Percentiles rank a stretch among this genome's conserved stretches.
Evolutionary conservation across 2,329 filamentous ascomycete species (phyloP).

Genomic region (Aspergillus sp.): DNA sequence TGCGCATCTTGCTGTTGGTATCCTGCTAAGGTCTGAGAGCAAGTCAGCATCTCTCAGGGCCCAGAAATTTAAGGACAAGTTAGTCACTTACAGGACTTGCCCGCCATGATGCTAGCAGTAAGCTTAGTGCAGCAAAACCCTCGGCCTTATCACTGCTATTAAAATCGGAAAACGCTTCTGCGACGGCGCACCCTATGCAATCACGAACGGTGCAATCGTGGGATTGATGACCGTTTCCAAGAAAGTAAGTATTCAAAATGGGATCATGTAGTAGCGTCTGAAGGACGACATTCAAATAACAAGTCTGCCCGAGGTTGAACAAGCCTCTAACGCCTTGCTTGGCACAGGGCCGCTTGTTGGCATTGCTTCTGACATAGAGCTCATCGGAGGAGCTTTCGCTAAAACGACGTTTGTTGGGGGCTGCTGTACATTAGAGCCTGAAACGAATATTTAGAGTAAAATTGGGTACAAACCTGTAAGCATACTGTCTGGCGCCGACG

Average conservation of each 20-base stretch:
- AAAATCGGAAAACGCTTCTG: conserved; percentile 61
- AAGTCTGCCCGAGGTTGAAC: conserved; percentile 97
- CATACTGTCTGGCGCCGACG: conserved; percentile 13
- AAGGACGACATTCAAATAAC: conserved; percentile 94
- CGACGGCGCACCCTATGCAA: conserved; percentile 58
- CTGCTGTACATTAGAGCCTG: conserved; percentile 11
- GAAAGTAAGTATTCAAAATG: conserved; percentile 83
- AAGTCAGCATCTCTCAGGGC: conserved; percentile 1
- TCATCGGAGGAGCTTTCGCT: conserved; percentile 58
- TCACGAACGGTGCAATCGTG: conserved; percentile 61
- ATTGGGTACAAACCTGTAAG: conserved; percentile 13
- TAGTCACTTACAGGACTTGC: conserved; percentile 62
- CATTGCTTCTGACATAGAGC: conserved; percentile 72
- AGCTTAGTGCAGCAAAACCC: conserved; percentile 83
- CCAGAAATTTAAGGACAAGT: background rate
- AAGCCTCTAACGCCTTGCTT: conserved; percentile 86
- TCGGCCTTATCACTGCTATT: conserved; percentile 65
- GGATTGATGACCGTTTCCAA: conserved; percentile 81
- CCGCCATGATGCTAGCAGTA: conserved; percentile 86
- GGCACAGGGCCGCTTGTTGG: conserved; percentile 72
- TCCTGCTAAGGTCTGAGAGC: conserved; percentile 64
- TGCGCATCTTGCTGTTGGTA: conserved; percentile 96
- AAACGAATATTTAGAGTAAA: background rate
- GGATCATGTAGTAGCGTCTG: conserved; percentile 94
- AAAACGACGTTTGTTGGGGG: conserved; percentile 30